Evolutionary conservation across 352 stramenopile species (phyloP), one percentile per base, ranked within the genome.

Genomic region (Elongisporangium undulatum): DNA sequence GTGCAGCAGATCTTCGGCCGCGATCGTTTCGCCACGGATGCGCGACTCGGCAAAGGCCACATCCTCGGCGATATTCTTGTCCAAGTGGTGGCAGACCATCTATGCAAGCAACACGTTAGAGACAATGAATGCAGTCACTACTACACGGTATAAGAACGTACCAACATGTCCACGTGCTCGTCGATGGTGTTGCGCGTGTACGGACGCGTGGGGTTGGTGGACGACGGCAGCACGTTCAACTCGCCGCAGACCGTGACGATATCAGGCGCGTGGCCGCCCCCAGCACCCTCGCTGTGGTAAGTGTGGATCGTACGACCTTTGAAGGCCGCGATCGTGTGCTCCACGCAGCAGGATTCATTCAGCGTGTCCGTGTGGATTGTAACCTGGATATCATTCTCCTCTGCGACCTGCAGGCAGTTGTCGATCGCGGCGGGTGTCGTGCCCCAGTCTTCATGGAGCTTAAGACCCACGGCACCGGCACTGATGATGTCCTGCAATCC

Each of bases 301-400:
- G 94, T 97, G 71, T 98, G 94, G 71, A 98, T 98, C n/a, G 96
- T 98, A 49, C 96, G 80, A 45, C 90, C 94, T 56, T 98, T 97
- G 75, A 99, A 97, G 0, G 96, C 95, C 5, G 87, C 85, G 59
- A 99, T 92, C 41, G 92, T 97, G 64, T 98, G 92, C 66, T 98
- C 93, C 0, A 98, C 92, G 74, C 94, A 98, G 23, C 87, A 90
- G 34, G 88, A 97, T 66, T 99, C 96, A 74, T 99, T 99, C 49
- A 99, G 72, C 12, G 96, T 99, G 76, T 99, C 96, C 7, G 96
- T 99, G 74, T 99, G 96, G 63, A 99, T 99, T 19, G 95, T 98
- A 34, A 98, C 88, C 64, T 98, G 90, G 49, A 98, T 77, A 68
- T 98, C 93, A 59, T 97, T 90, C 19, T 87, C 65, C 48, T 98